Percentiles rank a stretch among this genome's conserved stretches.
Conservation (phyloP, 192 early-diverging fungal species). For the Powellomyces hirtus region DNA sequence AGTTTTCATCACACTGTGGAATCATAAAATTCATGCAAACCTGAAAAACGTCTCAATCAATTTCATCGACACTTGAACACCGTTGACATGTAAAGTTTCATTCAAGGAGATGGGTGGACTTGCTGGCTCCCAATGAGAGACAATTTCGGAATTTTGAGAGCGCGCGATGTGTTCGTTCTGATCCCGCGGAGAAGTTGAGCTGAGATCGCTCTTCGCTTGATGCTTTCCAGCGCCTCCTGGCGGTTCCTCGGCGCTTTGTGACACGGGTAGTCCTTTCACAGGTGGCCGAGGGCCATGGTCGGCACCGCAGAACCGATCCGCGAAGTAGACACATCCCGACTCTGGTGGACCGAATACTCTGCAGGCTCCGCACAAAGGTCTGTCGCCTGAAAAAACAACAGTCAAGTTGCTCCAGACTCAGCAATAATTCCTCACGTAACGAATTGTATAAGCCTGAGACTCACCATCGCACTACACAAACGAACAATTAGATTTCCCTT, state of each 20-base stretch:
- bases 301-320: not conserved
- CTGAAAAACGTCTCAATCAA: conserved; percentile 11
- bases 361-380: conserved; percentile 14
- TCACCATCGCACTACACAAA: conserved; percentile 16
- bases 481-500: too few species aligned
- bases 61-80: conserved; percentile 2
- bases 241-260: too few species aligned
- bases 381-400: conserved; percentile 2
- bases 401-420: not conserved
- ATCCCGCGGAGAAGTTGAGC: not conserved
- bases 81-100: not conserved
- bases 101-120: not conserved
- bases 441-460: too few species aligned
- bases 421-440: not conserved
- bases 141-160: not conserved
- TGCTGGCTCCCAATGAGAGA: not conserved
- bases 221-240: not conserved
- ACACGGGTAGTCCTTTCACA: not conserved
- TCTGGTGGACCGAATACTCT: conserved; percentile 15
- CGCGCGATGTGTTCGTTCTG: not conserved
- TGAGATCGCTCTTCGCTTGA: not conserved
- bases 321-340: not conserved
- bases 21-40: not conserved
- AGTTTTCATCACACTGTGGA: not conserved
- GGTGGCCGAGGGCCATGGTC: not conserved